Evolutionary conservation across 2,329 filamentous ascomycete genomes (phyloP), one percentile per base, ranked within the genome.

Genomic region (Cladobotryum mycophilum): DNA sequence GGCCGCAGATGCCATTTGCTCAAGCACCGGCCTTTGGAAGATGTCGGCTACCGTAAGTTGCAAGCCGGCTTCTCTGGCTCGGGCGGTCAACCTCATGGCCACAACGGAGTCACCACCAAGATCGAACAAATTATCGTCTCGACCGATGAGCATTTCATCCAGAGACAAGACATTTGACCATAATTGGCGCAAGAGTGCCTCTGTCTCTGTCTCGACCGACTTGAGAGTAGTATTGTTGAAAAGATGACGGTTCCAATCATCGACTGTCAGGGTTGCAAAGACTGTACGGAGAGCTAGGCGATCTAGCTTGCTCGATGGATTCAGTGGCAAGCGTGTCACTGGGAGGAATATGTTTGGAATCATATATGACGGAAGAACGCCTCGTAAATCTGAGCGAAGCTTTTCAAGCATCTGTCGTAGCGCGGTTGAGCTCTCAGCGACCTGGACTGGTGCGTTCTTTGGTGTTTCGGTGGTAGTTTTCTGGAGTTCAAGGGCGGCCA

Each of bases 101-200:
- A 37, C 45, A 35, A 55, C 52, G 20, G 53, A 55, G 42, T 55
- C 53, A 42, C 43, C 55, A 7, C 56, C 56, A 18, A 55, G 41
- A 15, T 49, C 48, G 48, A 58, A 56, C 30, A 58, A 57, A 44
- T 57, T 58, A 45, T 58, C 54, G 43, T 50, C 36, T 46, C 46
- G 41, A 20, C 48, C 49, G 43, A 55, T 52, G 15, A 22, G 45
- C 14, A 44, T 46, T 36, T 37, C 33, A 18, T 55, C 47, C n/a
- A 55, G 18, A 15, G 45, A 51, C n/a, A 55, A 33, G n/a, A 54
- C 52, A 36, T 30, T 37, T 33, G 50, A 44, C 53, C 53, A 55
- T 40, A 55, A 44, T 25, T 35, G 45, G 13, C 47, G 47, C 14
- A 53, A 34, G 40, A 55, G 30, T 15, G 44, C 43, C 47, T 53